Evolutionary conservation across 768 basidiomycete species (phyloP), one percentile per base, ranked within the genome.

Genomic region (Tylopilus felleus): DNA sequence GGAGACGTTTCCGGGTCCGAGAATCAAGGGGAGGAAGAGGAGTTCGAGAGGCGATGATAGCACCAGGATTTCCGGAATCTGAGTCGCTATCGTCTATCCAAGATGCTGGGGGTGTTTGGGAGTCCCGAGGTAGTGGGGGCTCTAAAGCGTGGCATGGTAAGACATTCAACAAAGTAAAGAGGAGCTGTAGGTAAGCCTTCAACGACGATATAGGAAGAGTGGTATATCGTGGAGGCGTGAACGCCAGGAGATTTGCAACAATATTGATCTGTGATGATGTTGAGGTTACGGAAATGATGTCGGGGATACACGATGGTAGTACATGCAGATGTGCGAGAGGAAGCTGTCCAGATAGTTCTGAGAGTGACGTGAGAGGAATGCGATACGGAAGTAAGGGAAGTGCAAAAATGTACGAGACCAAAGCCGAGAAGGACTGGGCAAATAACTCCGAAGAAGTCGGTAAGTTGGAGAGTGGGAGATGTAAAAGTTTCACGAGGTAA

Each of bases 361-460:
- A 82, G 33, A 96, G 78, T 21, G 82, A 77, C 0, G 72, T 67
- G 21, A 85, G 74, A 33, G 82, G 87, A 43, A 88, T 74, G 8
- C 83, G 86, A 68, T 90, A 87, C 1, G 91, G 92, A 0, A 98
- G 77, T 0, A 92, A 72, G 0, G 90, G 88, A 41, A 95, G 75
- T 1, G 85, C 79, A 53, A 96, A 75, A 51, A 95, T 81, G 55
- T 74, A 69, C 16, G 73, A 64, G 49, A 89, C 59, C 27, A 88
- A 61, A 17, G 68, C 63, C 28, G 69, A 58, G 16, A 86, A 62
- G 40, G 75, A 67, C 55, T 56, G 60, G 7, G 67, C 25, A 43
- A 63, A 66, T 16, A 33, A 23, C 27, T 58, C 57, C 12, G 64
- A 70, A 22, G 76, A 79, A 40, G 66, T 80, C 8, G 61, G 19